phyloP scores from a whole-genome alignment of 306 rosid species.

The Pyrus communis region DNA sequence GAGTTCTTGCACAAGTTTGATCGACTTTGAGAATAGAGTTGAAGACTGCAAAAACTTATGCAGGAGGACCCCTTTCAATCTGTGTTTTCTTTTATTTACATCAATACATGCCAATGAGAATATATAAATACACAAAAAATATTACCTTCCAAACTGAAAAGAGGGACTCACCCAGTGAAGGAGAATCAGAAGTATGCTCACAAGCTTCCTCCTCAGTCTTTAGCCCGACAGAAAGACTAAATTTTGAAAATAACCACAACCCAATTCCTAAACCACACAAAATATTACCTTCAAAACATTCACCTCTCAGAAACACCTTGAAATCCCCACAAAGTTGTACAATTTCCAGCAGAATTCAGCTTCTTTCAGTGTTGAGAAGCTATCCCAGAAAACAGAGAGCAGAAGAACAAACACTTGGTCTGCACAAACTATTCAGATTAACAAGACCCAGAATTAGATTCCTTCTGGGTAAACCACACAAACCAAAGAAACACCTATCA shows the following conservation, averaged over 20 bases:
- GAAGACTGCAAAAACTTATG: not conserved
- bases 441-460: not conserved
- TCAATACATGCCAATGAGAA: too few species aligned
- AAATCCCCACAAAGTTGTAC: not conserved
- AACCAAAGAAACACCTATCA: not conserved
- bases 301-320: not conserved
- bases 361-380: not conserved
- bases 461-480: not conserved
- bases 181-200: not conserved
- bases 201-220: conserved; percentile 18
- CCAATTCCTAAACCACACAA: not conserved
- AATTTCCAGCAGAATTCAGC: conserved; percentile 15
- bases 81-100: not conserved
- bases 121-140: not conserved
- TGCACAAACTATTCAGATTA: not conserved
- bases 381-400: not conserved
- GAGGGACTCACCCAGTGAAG: conserved; percentile 19
- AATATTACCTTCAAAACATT: not conserved
- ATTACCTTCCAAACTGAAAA: not conserved
- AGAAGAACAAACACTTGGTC: not conserved
- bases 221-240: not conserved
- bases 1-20: not conserved
- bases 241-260: conserved; percentile 4
- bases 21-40: not conserved
- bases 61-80: not conserved